A percentile compares a stretch with the other conserved stretches of the same genome.
Evolutionary conservation across 768 basidiomycete species (phyloP).

Genomic region (Rhizopogon roseolus): DNA sequence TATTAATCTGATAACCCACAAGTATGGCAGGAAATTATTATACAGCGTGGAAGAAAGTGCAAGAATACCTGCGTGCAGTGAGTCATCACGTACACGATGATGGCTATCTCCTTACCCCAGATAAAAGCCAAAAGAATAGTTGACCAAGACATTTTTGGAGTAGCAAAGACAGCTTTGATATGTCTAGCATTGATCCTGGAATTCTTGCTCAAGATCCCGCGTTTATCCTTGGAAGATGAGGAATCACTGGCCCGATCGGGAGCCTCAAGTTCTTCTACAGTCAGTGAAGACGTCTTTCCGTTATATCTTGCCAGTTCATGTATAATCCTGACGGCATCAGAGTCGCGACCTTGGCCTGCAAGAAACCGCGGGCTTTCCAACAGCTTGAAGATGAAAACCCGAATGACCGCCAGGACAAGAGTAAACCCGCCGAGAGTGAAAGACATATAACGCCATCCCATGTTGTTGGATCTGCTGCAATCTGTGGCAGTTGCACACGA

Average conservation of each 20-base stretch:
- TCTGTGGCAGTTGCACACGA: slow-evolving; percentile 36
- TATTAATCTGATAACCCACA: slow-evolving; percentile 29
- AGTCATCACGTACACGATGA: not conserved
- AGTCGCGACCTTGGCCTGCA: slow-evolving; percentile 47
- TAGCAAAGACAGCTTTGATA: slow-evolving; percentile 59
- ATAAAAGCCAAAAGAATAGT: slow-evolving; percentile 52
- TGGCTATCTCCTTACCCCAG: slow-evolving; percentile 34
- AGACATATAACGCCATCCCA: slow-evolving; percentile 63
- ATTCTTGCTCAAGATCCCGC: slow-evolving; percentile 33
- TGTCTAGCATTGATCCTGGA: slow-evolving; percentile 37
- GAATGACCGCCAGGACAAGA: slow-evolving; percentile 45
- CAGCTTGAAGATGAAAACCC: slow-evolving; percentile 48
- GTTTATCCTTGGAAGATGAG: slow-evolving; percentile 12
- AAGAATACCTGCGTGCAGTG: slow-evolving; percentile 47
- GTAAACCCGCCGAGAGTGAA: slow-evolving; percentile 49
- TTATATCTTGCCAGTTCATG: slow-evolving; percentile 49
- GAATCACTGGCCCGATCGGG: slow-evolving; percentile 16
- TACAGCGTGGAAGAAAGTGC: slow-evolving; percentile 74
- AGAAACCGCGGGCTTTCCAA: slow-evolving; percentile 57
- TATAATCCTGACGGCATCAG: slow-evolving; percentile 43
- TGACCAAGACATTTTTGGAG: slow-evolving; percentile 58
- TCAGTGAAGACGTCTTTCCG: slow-evolving; percentile 36
- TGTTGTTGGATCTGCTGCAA: slow-evolving; percentile 43
- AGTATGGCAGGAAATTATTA: slow-evolving; percentile 48
- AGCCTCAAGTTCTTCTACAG: slow-evolving; percentile 38